These are phyloP conservation scores for Auricularia cornea DNA, from an alignment of 768 basidiomycete species.

Conservation along the genomic window DNA sequence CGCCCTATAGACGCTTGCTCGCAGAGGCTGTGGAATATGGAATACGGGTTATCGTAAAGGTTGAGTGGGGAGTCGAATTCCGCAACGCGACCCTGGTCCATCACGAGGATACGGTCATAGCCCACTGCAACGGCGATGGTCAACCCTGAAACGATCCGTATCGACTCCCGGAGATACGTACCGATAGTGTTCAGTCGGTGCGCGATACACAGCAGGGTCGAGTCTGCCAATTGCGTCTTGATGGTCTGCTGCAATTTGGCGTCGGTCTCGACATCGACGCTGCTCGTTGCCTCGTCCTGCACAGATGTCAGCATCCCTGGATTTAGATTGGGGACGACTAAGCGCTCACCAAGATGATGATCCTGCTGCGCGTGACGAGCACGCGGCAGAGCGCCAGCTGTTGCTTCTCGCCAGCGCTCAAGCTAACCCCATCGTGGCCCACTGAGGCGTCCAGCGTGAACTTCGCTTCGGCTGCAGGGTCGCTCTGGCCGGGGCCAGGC, in stretches of 20 bases:
- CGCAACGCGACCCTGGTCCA: constrained; percentile 58
- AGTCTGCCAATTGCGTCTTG: constrained; percentile 46
- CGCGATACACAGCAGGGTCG: constrained; percentile 49
- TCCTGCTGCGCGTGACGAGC: constrained; percentile 49
- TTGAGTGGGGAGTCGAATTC: constrained; percentile 69
- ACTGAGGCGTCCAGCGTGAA: constrained; percentile 56
- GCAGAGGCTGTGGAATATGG: constrained; percentile 64
- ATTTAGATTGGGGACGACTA: not conserved
- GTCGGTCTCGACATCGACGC: constrained; percentile 56
- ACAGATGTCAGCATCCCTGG: not conserved
- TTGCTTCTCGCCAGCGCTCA: constrained; percentile 61
- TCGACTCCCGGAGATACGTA: constrained; percentile 21
- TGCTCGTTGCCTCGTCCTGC: constrained; percentile 57
- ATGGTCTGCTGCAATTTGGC: constrained; percentile 56
- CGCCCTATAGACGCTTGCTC: constrained; percentile 52
- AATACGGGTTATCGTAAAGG: constrained; percentile 51
- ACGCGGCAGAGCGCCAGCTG: constrained; percentile 54
- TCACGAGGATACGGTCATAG: constrained; percentile 63
- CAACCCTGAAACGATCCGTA: constrained; percentile 10
- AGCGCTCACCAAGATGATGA: constrained; percentile 44
- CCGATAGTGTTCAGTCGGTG: constrained; percentile 52
- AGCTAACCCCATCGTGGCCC: constrained; percentile 58
- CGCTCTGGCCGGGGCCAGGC: constrained; percentile 36
- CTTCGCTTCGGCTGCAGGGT: constrained; percentile 49
- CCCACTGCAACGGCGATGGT: constrained; percentile 32